A percentile compares a stretch with the other conserved stretches of the same genome.
Evolutionary conservation across 2,329 filamentous ascomycete species (phyloP).

Genomic region (Claviceps sp.): DNA sequence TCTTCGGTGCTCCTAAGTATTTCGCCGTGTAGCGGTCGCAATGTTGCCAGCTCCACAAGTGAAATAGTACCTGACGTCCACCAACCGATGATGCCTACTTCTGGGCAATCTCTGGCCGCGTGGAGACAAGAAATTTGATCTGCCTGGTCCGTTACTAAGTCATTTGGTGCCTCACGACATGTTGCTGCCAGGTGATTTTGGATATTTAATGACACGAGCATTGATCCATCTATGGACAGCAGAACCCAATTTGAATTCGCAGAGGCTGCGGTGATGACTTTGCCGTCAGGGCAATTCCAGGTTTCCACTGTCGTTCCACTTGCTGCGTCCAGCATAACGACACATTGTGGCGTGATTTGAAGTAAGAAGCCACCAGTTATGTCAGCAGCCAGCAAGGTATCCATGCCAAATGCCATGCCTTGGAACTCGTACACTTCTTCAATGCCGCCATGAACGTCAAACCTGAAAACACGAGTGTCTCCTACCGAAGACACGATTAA

Average conservation of each 20-base stretch:
- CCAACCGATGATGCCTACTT: constrained; percentile 70
- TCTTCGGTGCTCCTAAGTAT: constrained; percentile 46
- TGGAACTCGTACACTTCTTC: constrained; percentile 73
- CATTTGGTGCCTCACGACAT: constrained; percentile 45
- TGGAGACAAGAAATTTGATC: constrained; percentile 82
- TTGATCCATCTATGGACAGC: constrained; percentile 63
- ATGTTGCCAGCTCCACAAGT: constrained; percentile 52
- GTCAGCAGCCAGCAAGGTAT: constrained; percentile 59
- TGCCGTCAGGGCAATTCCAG: constrained; percentile 40
- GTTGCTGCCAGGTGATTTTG: constrained; percentile 41
- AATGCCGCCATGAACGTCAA: constrained; percentile 60
- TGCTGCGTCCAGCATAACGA: constrained; percentile 48
- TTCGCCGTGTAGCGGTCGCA: constrained; percentile 54
- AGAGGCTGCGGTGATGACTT: constrained; percentile 64
- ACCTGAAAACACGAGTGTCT: constrained; percentile 72
- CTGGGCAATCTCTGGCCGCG: constrained; percentile 47
- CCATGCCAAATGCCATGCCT: constrained; percentile 54
- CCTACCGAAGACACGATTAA: constrained; percentile 69
- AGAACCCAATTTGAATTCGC: constrained; percentile 57
- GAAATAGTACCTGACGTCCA: constrained; percentile 75
- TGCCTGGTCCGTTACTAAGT: constrained; percentile 18
- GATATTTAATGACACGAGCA: constrained; percentile 55
- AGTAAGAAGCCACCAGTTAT: constrained; percentile 50
- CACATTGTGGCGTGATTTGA: constrained; percentile 58
- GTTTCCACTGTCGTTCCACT: constrained; percentile 38